Base-by-base conservation (phyloP, 768 basidiomycete species). In the Auriscalpium orientale region DNA sequence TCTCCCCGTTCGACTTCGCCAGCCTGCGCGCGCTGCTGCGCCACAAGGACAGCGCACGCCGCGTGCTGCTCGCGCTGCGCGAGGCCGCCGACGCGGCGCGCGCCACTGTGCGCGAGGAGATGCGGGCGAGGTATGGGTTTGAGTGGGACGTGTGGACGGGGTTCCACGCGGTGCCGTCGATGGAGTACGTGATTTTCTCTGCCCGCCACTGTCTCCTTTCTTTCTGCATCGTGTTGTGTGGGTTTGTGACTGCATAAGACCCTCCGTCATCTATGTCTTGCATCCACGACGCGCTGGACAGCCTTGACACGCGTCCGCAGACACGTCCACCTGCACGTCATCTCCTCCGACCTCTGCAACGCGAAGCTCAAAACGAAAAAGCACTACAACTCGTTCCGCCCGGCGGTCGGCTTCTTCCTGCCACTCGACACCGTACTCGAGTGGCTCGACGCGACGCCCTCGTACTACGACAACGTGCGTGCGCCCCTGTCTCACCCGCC, bases 311-410 rank as follows among this genome's bases (percentile, higher is more conserved):
- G 38, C 53, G 51, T 36, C 18, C 20, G 6, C 57, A 91, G 89
- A 57, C 91, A 93, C 67, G 57, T 93, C 3, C 91, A 97, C 65
- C 69, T 95, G 11, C 94, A 97, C 66, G 82, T 97, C 52, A 71
- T 97, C 40, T 93, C 92, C 4, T 77, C 81, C 5, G 94, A 97
- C 66, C 67, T 93, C 37, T 76, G 76, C 53, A 85, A 86, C 0
- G 77, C 81, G 9, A 72, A 71, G 51, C 70, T 95, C 74, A 95
- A 94, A 72, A 79, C 75, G 54, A 97, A 95, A 75, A 89, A 87
- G 65, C 94, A 97, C 62, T 89, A 91, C 71, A 94, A 95, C 64
- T 88, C 90, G 6, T 97, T 95, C 71, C 85, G 89, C 64, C 93
- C 93, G 0, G 80, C 81, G 49, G 74, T 80, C 18, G 91, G 89